Conservation (phyloP, 192 early-diverging fungal genomes). For the Podila epicladia region DNA sequence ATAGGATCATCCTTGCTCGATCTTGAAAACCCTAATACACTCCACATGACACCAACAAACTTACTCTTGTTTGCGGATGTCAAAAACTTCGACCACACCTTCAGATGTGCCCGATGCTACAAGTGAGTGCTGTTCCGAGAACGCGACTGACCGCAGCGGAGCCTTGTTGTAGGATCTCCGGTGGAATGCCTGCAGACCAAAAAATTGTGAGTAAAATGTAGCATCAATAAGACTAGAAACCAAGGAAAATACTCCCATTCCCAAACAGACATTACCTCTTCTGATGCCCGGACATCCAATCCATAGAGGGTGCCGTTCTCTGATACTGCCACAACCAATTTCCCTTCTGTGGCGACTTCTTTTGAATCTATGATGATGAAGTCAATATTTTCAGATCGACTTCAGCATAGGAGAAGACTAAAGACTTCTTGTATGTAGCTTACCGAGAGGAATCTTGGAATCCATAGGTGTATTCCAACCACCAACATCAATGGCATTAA, state of each 20-base stretch:
- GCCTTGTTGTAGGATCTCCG: conserved; percentile 35
- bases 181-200: conserved; percentile 47
- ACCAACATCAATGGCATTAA: conserved; percentile 53
- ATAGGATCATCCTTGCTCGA: background rate
- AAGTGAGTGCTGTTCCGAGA: conserved; percentile 38
- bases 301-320: conserved; percentile 51
- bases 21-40: background rate
- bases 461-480: conserved; percentile 24
- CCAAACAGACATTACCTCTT: conserved; percentile 47
- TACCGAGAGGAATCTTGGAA: conserved; percentile 37
- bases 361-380: conserved; percentile 39
- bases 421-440: background rate
- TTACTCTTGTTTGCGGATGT: conserved; percentile 55
- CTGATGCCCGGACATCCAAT: conserved; percentile 57
- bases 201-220: background rate
- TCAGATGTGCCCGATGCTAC: conserved; percentile 52
- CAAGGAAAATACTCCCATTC: no score
- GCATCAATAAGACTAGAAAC: background rate
- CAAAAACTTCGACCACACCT: conserved; percentile 59
- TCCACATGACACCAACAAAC: background rate
- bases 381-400: no score
- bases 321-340: conserved; percentile 52
- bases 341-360: conserved; percentile 59
- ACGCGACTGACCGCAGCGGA: conserved; percentile 47
- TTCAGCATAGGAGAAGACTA: background rate